A percentile compares a stretch with the other conserved stretches of the same genome.
Conservation (phyloP, 2,329 filamentous ascomycete species). For the Penicillium sumatraense region DNA sequence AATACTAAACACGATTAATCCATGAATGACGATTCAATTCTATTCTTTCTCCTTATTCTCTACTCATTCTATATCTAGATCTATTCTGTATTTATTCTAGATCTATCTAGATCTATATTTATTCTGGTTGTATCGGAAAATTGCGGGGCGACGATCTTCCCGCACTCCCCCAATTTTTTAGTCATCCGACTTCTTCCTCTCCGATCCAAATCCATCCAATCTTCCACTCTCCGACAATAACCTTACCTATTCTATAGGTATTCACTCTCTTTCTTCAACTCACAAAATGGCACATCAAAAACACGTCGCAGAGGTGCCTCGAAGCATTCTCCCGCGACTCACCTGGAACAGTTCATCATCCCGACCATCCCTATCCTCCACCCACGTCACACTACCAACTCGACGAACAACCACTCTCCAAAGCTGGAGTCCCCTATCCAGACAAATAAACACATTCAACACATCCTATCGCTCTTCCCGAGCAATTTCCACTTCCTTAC, state of each 20-base stretch:
- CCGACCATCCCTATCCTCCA: constrained; percentile 34
- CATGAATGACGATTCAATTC: background rate
- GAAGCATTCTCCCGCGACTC: constrained; percentile 47
- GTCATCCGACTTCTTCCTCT: constrained; percentile 7
- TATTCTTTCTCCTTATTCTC: too few species aligned
- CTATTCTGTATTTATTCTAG: too few species aligned
- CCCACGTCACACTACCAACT: constrained; percentile 30
- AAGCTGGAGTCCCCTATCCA: constrained; percentile 26
- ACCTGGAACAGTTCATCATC: constrained; percentile 46
- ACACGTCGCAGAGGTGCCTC: constrained; percentile 48
- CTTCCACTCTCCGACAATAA: background rate
- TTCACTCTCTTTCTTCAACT: background rate
- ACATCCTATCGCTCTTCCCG: constrained; percentile 16
- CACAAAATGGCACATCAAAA: constrained; percentile 46
- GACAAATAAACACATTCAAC: constrained; percentile 23
- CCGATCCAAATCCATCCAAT: background rate
- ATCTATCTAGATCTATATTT: too few species aligned
- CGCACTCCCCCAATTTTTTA: constrained; percentile 12
- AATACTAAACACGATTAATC: constrained; percentile 9
- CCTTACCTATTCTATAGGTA: background rate
- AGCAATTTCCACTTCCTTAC: constrained; percentile 19
- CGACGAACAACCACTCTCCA: constrained; percentile 29
- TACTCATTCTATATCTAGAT: too few species aligned
- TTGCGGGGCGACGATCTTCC: constrained; percentile 21
- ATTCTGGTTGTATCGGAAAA: too few species aligned